These are phyloP conservation scores for Dissophora ornata DNA, from an alignment of 192 early-diverging fungal species.

Conservation along the genomic window DNA sequence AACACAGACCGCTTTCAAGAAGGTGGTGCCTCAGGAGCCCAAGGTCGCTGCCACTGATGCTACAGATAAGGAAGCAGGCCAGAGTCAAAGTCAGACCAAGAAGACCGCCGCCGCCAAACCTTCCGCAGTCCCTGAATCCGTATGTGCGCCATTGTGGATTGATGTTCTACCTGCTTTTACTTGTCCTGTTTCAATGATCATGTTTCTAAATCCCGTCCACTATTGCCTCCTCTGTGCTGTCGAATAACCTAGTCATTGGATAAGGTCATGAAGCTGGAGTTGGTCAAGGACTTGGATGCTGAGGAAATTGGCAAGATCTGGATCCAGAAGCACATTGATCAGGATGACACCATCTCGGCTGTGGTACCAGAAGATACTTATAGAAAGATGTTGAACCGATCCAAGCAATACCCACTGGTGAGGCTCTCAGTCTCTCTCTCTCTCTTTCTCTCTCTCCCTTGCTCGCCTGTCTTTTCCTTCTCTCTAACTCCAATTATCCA, in stretches of 20 bases:
- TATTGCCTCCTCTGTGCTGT: too few relatives aligned
- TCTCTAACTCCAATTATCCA: too few relatives aligned
- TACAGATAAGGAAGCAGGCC: neutral
- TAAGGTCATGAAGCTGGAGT: conserved; percentile 66
- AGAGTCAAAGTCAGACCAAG: too few relatives aligned
- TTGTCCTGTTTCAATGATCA: neutral
- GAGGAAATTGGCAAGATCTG: conserved; percentile 73
- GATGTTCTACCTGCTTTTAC: neutral
- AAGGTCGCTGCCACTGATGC: neutral
- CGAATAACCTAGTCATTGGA: conserved; percentile 57
- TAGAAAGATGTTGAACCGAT: conserved; percentile 61
- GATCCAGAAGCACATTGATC: conserved; percentile 76
- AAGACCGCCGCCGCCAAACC: too few relatives aligned
- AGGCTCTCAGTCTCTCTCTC: neutral
- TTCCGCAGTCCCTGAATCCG: too few relatives aligned
- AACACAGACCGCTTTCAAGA: conserved; percentile 31
- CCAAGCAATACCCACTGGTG: conserved; percentile 70
- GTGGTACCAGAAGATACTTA: conserved; percentile 73
- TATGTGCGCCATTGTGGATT: too few relatives aligned
- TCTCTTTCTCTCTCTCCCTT: neutral
- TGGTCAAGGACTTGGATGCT: conserved; percentile 51
- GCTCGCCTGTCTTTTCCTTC: neutral
- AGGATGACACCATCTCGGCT: conserved; percentile 68
- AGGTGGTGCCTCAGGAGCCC: conserved; percentile 24
- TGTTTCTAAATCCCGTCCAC: too few relatives aligned